Evolutionary conservation across 805 yeast genomes (phyloP), one percentile per base, ranked within the genome.

Genomic region (Wickerhamiella vanderwaltii): DNA sequence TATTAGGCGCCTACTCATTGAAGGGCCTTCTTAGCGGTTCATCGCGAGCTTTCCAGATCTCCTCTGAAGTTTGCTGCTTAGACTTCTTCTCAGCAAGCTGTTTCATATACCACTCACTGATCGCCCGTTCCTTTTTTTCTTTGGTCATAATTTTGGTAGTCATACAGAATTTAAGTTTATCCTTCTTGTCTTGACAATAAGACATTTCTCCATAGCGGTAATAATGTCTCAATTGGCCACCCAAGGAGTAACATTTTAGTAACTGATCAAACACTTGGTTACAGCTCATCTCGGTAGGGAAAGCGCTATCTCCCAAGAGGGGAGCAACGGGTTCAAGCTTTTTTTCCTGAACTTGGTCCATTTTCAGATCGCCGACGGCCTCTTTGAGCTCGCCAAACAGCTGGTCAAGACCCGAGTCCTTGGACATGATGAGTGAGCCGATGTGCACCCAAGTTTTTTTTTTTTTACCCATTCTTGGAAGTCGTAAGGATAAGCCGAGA

Each of bases 231-330:
- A 83, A 63, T 56, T 87, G 95, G 0, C 96, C 96, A 3, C 95
- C 96, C 2, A 87, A 56, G 0, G 96, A 82, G 62, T 82, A 85
- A 58, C 97, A 88, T 35, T 74, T 77, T 35, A 86, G 69, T 17
- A 87, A 65, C 54, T 85, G 94, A 59, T 87, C 94, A 60, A 87
- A 78, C 1, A 91, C 91, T 33, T 88, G 84, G 41, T 78, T 66
- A 54, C 88, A 79, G 39, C 73, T 70, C 86, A 79, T 73, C n/a
- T 68, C 67, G 25, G 56, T 54, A 31, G 65, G 63, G 41, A 54
- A 60, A 23, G 62, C 45, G 7, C 54, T 36, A 9, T 19, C 28
- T 5, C 37, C 43, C n/a, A 31, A 38, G 20, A 18, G 28, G 4
- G 28, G 34, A 9, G 17, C 13, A 5, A 15, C 12, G 9, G 9